Conservation (phyloP, 805 yeast genomes). For the Yarrowia sp. region DNA sequence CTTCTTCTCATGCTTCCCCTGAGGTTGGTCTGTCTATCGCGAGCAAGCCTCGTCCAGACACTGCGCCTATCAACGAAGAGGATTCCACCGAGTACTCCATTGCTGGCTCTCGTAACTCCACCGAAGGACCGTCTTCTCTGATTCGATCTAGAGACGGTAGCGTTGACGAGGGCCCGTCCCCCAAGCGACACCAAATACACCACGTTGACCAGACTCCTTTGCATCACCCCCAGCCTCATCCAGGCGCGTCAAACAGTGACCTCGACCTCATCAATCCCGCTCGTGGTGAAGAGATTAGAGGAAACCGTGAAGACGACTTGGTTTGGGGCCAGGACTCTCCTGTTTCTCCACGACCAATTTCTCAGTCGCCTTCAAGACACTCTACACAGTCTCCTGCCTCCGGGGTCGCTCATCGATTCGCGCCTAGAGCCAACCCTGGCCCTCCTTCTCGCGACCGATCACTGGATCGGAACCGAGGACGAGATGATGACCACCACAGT, state of each 20-base stretch:
- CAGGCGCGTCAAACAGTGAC: neutral
- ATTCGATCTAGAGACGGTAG: conserved; percentile 14
- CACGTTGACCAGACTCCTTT: neutral
- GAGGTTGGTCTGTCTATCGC: conserved; percentile 22
- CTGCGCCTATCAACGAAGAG: neutral
- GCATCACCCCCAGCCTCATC: neutral
- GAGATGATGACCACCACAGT: neutral
- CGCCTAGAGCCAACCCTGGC: neutral
- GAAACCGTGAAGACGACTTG: neutral
- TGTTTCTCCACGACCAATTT: neutral
- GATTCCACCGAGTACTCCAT: conserved; percentile 17
- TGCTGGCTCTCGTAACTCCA: conserved; percentile 16
- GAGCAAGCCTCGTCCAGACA: neutral
- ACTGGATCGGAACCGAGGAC: neutral
- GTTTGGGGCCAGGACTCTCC: conserved; percentile 9
- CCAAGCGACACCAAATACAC: conserved; percentile 13
- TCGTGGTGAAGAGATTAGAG: neutral
- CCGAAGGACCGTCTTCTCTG: neutral
- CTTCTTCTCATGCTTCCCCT: neutral
- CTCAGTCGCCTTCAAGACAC: neutral
- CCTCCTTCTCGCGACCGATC: neutral
- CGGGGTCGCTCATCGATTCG: conserved; percentile 5
- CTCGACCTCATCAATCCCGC: neutral
- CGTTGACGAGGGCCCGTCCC: conserved; percentile 14
- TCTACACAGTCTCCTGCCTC: neutral